Base-by-base conservation (phyloP, 306 rosid species). In the Malus asiatica region DNA sequence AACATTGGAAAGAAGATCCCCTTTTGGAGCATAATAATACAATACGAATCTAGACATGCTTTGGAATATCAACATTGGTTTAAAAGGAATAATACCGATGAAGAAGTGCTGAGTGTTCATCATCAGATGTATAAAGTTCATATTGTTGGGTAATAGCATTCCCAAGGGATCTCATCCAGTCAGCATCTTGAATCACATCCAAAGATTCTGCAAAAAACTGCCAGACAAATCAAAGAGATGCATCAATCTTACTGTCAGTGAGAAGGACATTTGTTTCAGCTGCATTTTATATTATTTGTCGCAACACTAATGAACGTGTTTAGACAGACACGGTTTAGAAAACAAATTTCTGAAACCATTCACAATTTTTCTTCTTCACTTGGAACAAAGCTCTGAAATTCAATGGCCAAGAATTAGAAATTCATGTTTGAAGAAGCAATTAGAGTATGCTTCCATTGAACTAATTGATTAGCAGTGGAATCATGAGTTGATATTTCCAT, bases 141-240 rank as follows among this genome's bases (percentile, higher is more conserved):
- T 92, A 95, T 78, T 95, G 96, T 74, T 81, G 83, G 84, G 93
- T 86, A 82, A 95, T 87, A 77, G 89, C 85, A 88, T 90, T 88
- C 80, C 98, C 97, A 79, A 92, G 93, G 86, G 97, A 85, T 86
- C 88, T 91, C 77, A 85, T 81, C 98, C 98, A 95, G 76, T 84
- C 84, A 35, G 82, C 81, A 76, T 95, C 98, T 86, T 95, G 96
- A 86, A 90, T 90, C 76, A 92, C 95, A 78, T 95, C 97, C 87
- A 95, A 89, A 78, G 98, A 95, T 83, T 95, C 97, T 66, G 98
- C 90, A 77, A 95, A 93, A 83, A 95, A 95, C 98, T 95, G 89
- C 76, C 72, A 77, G 60, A 79, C 79, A 79, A 89, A 80, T 78
- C 71, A 83, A 72, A 68, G 63, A 81, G 70, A 83, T 29, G 23